Percentiles rank a stretch among this genome's conserved stretches.
Evolutionary conservation across 441 rosid genomes (phyloP).

Genomic region (Dalechampia spathulata): DNA sequence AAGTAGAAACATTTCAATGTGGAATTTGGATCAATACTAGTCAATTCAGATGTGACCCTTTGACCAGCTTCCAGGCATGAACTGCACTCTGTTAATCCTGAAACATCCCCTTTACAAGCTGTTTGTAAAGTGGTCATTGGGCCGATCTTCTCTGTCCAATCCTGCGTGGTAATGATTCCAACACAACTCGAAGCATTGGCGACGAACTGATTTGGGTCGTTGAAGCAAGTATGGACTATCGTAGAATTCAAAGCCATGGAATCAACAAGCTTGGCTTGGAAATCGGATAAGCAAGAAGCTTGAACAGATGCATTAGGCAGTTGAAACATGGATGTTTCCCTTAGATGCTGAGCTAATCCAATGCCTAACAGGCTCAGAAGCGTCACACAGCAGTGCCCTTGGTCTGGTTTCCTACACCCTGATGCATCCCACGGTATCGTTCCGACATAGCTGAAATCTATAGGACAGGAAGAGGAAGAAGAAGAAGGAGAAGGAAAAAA

Average conservation of each 20-base stretch:
- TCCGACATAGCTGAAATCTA: constrained; percentile 32
- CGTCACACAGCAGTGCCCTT: constrained; percentile 36
- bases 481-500: constrained; percentile 4
- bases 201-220: constrained; percentile 29
- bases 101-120: constrained; percentile 35
- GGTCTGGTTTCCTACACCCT: constrained; percentile 17
- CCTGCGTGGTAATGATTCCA: constrained; percentile 29
- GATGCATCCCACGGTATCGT: constrained; percentile 52
- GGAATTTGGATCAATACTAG: constrained; percentile 19
- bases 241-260: constrained; percentile 23
- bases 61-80: constrained; percentile 46
- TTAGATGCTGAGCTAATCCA: constrained; percentile 36
- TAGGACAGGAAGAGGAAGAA: constrained; percentile 28
- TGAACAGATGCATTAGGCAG: constrained; percentile 23
- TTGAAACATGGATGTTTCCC: constrained; percentile 34
- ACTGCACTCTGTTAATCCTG: constrained; percentile 31
- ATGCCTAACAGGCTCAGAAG: constrained; percentile 48
- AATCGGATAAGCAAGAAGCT: constrained; percentile 34
- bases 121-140: constrained; percentile 25
- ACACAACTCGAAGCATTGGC: constrained; percentile 31
- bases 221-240: constrained; percentile 32
- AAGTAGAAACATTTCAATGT: constrained; percentile 36
- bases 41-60: constrained; percentile 25
- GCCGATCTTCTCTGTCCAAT: constrained; percentile 40
- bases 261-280: constrained; percentile 25